Evolutionary conservation across 23 red algal genomes (phyloP).

Genomic region (Gracilaria caudata): DNA sequence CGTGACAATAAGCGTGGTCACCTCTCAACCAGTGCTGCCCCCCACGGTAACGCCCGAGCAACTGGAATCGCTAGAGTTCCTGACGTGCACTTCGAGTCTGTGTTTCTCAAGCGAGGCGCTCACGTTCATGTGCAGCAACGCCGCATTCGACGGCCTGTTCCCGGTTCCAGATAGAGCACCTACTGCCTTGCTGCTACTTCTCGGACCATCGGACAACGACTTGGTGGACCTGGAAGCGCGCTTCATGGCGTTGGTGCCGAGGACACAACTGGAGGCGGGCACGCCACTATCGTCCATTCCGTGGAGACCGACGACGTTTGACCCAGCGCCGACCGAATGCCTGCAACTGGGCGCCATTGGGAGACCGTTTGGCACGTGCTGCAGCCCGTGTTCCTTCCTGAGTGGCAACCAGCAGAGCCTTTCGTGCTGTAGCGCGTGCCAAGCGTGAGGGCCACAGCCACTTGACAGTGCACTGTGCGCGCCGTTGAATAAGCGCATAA

Average conservation of each 20-base stretch:
- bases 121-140: background rate
- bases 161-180: background rate
- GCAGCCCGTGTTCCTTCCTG: background rate
- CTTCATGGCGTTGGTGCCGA: background rate
- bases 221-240: background rate
- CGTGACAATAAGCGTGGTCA: background rate
- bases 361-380: background rate
- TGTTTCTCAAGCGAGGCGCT: background rate
- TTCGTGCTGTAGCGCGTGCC: background rate
- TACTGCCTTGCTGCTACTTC: background rate
- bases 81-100: background rate
- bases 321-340: background rate
- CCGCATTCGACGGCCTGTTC: background rate
- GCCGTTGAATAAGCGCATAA: no score
- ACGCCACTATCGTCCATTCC: background rate
- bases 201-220: background rate
- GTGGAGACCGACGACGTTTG: background rate
- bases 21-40: background rate
- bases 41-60: background rate
- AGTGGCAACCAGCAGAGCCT: background rate
- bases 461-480: slow-evolving; percentile 1
- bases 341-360: background rate
- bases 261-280: background rate
- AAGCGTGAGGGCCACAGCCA: no score
- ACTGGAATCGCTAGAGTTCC: background rate